Evolutionary conservation across 768 basidiomycete species (phyloP), one percentile per base, ranked within the genome.

Genomic region (Daedaleopsis nitida): DNA sequence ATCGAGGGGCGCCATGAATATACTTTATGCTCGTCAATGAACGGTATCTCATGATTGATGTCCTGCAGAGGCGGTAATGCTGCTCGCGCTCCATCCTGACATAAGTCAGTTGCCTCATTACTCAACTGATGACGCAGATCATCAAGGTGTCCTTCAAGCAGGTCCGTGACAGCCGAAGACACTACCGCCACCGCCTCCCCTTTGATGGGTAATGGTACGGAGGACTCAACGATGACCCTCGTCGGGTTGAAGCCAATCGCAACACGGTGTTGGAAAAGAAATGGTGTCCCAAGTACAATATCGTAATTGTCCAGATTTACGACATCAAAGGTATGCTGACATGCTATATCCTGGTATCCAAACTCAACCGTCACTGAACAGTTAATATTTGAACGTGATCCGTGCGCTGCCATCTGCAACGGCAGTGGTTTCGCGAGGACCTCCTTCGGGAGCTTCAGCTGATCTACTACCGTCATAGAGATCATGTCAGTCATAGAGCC

Each of bases 401-500:
- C 77, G 5, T 68, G 66, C 0, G 72, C 72, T 0, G 75, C 74
- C 0, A 78, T 45, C 27, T 76, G 71, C 0, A 75, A 49, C 0
- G 66, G 66, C 8, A 75, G 37, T 0, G 72, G 71, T n/a, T 72
- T 76, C 0, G 24, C 60, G 0, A 76, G 56, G 7, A 45, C 39
- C 5, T 59, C 47, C 0, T 27, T 9, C 4, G 42, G 11, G 0
- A 75, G 11, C 0, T 65, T 50, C 0, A 77, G 42, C 44, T 75
- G 74, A 19, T 77, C 67, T 0, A 66, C 72, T 0, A 77, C 5
- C 0, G 61, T 73, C 0, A 69, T 57, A 0, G 72, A 76, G 37
- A 77, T 68, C 16, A 76, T 73, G 44, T 76, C 75, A 0, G 71
- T 63, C 5, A 73, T 14, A 0, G 72, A 76, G 0, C 73, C 70